phyloP scores from a whole-genome alignment of 805 yeast species.

The Ogataea ganodermae region DNA sequence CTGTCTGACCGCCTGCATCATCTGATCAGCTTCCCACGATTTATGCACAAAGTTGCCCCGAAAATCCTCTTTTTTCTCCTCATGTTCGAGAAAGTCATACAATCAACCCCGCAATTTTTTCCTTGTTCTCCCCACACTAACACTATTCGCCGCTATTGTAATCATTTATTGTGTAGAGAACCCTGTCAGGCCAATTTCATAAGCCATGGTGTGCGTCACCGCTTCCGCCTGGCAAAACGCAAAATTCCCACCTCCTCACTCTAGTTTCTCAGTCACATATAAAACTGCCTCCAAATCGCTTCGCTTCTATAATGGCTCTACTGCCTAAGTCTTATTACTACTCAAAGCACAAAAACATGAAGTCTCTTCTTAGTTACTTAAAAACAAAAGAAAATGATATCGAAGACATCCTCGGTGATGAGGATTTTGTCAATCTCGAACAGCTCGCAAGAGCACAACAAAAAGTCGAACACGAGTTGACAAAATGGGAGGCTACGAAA shows the following conservation, averaged over 20 bases:
- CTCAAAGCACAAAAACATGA: too few species aligned
- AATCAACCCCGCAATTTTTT: background rate
- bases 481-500: constrained; percentile 36
- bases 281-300: too few species aligned
- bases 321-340: too few species aligned
- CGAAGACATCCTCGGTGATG: constrained; percentile 7
- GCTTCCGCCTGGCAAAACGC: too few species aligned
- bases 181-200: background rate
- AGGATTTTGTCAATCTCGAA: constrained; percentile 4
- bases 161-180: background rate
- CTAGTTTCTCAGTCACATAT: too few species aligned
- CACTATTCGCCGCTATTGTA: background rate
- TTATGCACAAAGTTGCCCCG: background rate
- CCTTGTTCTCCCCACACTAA: background rate
- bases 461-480: constrained; percentile 11
- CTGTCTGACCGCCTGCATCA: too few species aligned
- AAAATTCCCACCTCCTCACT: too few species aligned
- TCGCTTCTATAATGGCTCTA: too few species aligned
- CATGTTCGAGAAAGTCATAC: background rate
- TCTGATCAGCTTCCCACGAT: background rate
- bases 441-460: constrained; percentile 11
- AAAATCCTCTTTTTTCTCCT: background rate
- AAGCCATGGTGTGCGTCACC: background rate
- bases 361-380: background rate
- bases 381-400: background rate